Base-by-base conservation (phyloP, 192 early-diverging fungal genomes). In the Coemansia sp. region DNA sequence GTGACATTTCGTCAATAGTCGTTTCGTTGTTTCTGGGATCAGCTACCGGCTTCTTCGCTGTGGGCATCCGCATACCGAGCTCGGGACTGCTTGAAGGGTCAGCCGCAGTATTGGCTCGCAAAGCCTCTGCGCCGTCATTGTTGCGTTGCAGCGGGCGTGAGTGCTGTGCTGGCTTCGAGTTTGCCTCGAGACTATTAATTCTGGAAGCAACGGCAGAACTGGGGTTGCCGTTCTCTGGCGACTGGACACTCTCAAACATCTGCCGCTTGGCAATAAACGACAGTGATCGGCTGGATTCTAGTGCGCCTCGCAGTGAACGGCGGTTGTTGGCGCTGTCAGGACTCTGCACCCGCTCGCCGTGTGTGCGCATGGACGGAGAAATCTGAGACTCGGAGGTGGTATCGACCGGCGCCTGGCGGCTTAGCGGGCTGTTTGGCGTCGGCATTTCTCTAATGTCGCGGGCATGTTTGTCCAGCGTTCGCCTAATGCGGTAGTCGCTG, bases 401-500 rank as follows among this genome's bases (percentile, higher is more conserved):
- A 3, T 14, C 36, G 3, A 26, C 10, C 3, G 25, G 0, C 8
- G 15, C 12, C 4, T 19, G 7, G 17, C 22, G 51, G 34, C 22
- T 38, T 14, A 53, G 51, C 27, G 55, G 26, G 31, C 55, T 47
- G 44, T 17, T 32, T 2, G 31, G 27, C n/a, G 26, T 34, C 1
- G 54, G 35, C 15, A 36, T 47, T 15, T 58, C 45, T 15, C 27
- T 30, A 17, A 58, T 27, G 26, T 38, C 36, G 1, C 45, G 35
- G 8, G 55, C 23, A 20, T n/a, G 8, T 20, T 27, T 36, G 55
- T 75, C 66, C 9, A 75, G 57, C 1, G 27, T 34, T 35, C 41
- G 36, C 34, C 56, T 68, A 0, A 63, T 60, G 11, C 72, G 52
- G 29, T 55, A 68, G 50, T 75, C 72, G 58, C 54, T 75, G 50